Evolutionary conservation across 768 basidiomycete genomes (phyloP).

Genomic region (Lactifluus subvellereus): DNA sequence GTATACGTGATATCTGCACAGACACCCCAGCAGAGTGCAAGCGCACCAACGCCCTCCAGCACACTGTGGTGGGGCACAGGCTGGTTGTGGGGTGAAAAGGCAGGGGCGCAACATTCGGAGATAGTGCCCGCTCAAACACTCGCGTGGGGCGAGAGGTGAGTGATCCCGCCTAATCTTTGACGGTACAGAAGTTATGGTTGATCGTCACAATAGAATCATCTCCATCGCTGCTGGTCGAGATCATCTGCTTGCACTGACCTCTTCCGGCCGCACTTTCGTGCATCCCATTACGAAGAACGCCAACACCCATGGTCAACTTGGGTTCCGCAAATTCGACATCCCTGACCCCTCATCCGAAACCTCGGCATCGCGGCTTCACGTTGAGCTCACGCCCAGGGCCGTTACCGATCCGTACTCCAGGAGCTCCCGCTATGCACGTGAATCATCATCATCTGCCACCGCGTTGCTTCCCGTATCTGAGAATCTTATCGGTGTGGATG

Average conservation of each 20-base stretch:
- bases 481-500: constrained; percentile 28
- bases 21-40: constrained; percentile 41
- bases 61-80: constrained; percentile 56
- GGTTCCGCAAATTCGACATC: constrained; percentile 60
- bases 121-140: constrained; percentile 53
- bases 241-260: constrained; percentile 68
- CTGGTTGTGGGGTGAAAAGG: constrained; percentile 52
- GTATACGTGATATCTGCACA: constrained; percentile 64
- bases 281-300: constrained; percentile 70
- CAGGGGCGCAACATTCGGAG: constrained; percentile 52
- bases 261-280: constrained; percentile 68
- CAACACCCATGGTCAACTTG: constrained; percentile 81
- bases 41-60: constrained; percentile 39
- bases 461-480: constrained; percentile 23
- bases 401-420: constrained; percentile 46
- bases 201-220: constrained; percentile 45
- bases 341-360: constrained; percentile 31
- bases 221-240: constrained; percentile 69
- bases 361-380: constrained; percentile 34
- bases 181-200: neutral
- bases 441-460: constrained; percentile 30
- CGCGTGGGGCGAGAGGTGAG: constrained; percentile 61
- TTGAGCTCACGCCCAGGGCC: constrained; percentile 55
- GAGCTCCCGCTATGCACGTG: constrained; percentile 39
- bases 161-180: constrained; percentile 1